A percentile compares a stretch with the other conserved stretches of the same genome.
These are phyloP conservation scores for Hemerocallis citrina DNA, from an alignment of 106 monocot species.

Conservation along the genomic window DNA sequence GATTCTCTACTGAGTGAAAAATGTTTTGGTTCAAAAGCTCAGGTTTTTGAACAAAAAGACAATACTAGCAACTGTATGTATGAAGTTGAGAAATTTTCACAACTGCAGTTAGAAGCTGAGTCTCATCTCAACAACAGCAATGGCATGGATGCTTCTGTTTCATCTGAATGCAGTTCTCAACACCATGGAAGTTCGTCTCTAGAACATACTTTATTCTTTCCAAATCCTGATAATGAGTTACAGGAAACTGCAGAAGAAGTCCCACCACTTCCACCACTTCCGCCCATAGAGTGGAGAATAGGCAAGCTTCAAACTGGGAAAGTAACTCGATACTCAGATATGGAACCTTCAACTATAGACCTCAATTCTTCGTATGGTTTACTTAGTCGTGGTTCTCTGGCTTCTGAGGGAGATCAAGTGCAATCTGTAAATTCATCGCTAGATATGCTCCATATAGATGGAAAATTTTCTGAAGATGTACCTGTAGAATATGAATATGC, in stretches of 20 bases:
- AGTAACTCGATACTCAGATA: conserved; percentile 12
- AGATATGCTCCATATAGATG: neutral
- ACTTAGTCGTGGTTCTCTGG: neutral
- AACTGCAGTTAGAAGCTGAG: neutral
- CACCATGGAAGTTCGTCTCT: neutral
- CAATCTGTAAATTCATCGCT: neutral
- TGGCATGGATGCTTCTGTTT: conserved; percentile 1
- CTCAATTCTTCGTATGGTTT: conserved; percentile 6
- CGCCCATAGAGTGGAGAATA: conserved; percentile 76
- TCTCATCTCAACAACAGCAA: neutral
- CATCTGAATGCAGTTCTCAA: conserved; percentile 4
- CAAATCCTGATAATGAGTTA: neutral
- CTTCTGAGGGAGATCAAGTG: neutral
- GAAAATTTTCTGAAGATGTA: neutral
- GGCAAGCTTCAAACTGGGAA: conserved; percentile 37
- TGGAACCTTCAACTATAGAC: conserved; percentile 12
- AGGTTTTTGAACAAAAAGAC: neutral
- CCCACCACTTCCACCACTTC: conserved; percentile 76
- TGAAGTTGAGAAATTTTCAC: neutral
- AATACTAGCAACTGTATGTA: neutral
- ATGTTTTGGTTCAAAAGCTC: neutral
- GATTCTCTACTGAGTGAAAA: neutral
- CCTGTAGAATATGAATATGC: neutral
- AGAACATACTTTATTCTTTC: neutral
- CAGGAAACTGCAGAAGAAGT: conserved; percentile 24